Base-by-base conservation (phyloP, 495 filamentous ascomycete species). In the Neurospora sp. region DNA sequence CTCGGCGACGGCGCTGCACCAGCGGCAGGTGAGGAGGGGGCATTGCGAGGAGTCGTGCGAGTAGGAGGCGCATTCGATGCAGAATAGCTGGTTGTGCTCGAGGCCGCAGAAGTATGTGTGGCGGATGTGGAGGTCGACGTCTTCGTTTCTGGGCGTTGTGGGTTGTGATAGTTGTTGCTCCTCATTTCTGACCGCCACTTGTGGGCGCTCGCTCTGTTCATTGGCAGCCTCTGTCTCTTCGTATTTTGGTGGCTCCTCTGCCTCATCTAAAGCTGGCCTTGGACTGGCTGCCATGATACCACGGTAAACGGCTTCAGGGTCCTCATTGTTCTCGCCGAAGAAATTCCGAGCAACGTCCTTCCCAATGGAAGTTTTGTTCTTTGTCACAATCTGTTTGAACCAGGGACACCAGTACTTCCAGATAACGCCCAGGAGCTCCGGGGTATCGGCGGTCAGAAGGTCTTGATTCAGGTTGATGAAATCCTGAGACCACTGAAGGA, bases 71-170 rank as follows among this genome's bases (percentile, higher is more conserved):
- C 84, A 85, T 69, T 73, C 73, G 44, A 83, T 68, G 71, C 84
- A 85, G 70, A 80, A 79, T 1, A 76, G 69, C 12, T 78, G 76
- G 59, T 79, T 72, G 3, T 76, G 68, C 7, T 76, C 76, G 68
- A 80, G 41, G 4, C 81, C 77, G 6, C 83, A 81, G 65, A 84
- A 85, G 74, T 85, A 85, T 68, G 35, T 77, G 11, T 71, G 70
- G 16, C 76, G 81, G 59, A 61, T 61, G 53, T 61, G 53, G 22
- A 77, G 78, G 4, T 69, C 71, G 8, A 78, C 38, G 59, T 81
- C 80, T 18, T 77, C 76, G 2, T 74, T 70, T 4, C 61, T 53
- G 27, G 71, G 71, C 10, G 71, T 39, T 38, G 68, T 31, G 22
- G 11, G 14, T 37, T 69, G 12, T 11, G 61, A 37, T 70, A 9